A percentile compares a stretch with the other conserved stretches of the same genome.
Conservation (phyloP, 495 filamentous ascomycete species). For the Penicillium mononematosum region DNA sequence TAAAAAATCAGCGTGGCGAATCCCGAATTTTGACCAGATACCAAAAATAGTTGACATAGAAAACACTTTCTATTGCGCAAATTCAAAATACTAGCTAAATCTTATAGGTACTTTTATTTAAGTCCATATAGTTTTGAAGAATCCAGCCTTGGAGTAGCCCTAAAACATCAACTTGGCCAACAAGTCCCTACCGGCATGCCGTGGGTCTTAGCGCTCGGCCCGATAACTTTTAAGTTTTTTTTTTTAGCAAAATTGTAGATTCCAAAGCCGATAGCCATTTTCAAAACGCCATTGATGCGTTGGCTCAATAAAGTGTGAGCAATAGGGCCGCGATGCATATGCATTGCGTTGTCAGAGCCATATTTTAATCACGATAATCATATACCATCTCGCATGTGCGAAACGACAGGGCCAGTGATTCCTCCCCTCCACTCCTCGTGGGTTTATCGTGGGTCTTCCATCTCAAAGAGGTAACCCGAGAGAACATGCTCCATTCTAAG, state of each 20-base stretch:
- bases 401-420: neutral
- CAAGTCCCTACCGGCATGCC: constrained; percentile 13
- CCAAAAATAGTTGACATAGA: neutral
- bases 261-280: neutral
- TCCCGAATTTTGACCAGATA: neutral
- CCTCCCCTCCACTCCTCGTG: constrained; percentile 2
- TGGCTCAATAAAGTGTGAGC: neutral
- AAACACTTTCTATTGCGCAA: neutral
- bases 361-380: neutral
- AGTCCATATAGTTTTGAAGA: neutral
- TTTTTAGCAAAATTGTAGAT: neutral
- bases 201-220: constrained; percentile 4
- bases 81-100: neutral
- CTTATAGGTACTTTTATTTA: neutral
- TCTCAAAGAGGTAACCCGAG: constrained; percentile 12
- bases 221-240: neutral
- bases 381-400: neutral
- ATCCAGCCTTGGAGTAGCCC: neutral
- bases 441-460: constrained; percentile 8
- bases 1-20: constrained; percentile 10
- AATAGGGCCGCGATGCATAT: neutral
- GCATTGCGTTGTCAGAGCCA: neutral
- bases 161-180: neutral
- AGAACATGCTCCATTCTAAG: constrained; percentile 12
- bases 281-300: neutral